These are phyloP conservation scores for Pestalotiopsis sp. DNA, from an alignment of 2,329 filamentous ascomycete genomes.

Conservation along the genomic window DNA sequence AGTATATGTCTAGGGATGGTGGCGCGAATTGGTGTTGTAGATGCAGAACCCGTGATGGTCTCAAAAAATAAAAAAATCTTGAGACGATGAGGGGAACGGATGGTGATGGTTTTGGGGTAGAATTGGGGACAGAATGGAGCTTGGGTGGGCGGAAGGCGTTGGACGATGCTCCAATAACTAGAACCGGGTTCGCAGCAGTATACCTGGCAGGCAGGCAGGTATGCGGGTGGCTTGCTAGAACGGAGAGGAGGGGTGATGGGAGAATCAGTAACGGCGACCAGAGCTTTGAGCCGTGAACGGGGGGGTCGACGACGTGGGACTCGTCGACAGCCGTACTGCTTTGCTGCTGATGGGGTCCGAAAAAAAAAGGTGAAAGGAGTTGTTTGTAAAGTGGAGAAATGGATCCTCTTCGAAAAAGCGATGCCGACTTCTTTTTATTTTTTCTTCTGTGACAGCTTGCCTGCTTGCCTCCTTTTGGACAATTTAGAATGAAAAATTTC, in stretches of 20 bases:
- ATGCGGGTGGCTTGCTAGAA: not conserved
- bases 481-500: constrained; percentile 5
- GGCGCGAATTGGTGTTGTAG: constrained; percentile 25
- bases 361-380: constrained; percentile 18
- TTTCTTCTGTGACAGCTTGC: constrained; percentile 23
- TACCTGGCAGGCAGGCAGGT: constrained; percentile 6
- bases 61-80: constrained; percentile 24
- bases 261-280: not conserved
- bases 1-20: constrained; percentile 2
- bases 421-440: constrained; percentile 32
- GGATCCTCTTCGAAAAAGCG: constrained; percentile 31
- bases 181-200: constrained; percentile 29
- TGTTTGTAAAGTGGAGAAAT: constrained; percentile 37
- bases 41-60: constrained; percentile 20
- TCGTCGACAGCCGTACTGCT: not conserved
- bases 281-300: constrained; percentile 1
- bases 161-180: constrained; percentile 33
- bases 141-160: constrained; percentile 33
- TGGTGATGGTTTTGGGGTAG: constrained; percentile 32
- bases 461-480: constrained; percentile 18
- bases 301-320: constrained; percentile 3
- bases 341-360: constrained; percentile 30
- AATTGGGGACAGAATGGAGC: constrained; percentile 37
- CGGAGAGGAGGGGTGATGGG: constrained; percentile 3
- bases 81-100: constrained; percentile 33